These are phyloP conservation scores for Fraxinus nigra DNA, from an alignment of 305 asterid species.

Conservation along the genomic window DNA sequence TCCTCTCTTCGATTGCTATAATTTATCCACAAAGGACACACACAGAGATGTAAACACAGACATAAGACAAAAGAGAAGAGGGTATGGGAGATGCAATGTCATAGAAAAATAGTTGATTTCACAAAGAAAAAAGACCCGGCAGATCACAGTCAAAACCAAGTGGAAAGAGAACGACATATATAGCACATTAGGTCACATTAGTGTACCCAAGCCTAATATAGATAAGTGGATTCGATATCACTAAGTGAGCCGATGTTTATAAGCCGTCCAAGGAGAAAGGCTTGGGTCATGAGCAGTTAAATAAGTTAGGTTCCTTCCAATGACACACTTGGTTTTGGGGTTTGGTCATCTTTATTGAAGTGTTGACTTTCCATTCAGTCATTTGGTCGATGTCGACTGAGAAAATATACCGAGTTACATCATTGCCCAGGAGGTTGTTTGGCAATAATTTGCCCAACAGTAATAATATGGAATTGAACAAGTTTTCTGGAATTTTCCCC, in stretches of 20 bases:
- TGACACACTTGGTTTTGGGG: background rate
- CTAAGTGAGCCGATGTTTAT: too few species aligned
- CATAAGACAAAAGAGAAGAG: background rate
- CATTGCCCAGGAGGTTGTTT: too few species aligned
- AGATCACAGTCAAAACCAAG: too few species aligned
- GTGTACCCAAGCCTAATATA: too few species aligned
- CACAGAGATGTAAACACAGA: background rate
- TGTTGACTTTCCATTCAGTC: background rate
- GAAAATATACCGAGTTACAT: too few species aligned
- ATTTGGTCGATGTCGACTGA: background rate
- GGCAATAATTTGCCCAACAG: too few species aligned
- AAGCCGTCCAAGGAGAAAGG: too few species aligned
- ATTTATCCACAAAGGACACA: background rate
- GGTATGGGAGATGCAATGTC: background rate
- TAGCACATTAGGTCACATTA: too few species aligned
- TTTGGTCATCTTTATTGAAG: background rate
- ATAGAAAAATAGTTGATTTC: too few species aligned
- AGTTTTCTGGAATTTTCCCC: conserved; percentile 44
- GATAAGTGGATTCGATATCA: too few species aligned
- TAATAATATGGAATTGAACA: conserved; percentile 56
- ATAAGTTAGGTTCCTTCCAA: background rate
- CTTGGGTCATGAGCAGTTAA: background rate
- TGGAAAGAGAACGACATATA: background rate
- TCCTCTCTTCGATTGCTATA: background rate
- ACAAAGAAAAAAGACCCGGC: background rate